Conservation (phyloP, 202 grass and related monocot genomes). For the Dendrocalamus latiflorus region DNA sequence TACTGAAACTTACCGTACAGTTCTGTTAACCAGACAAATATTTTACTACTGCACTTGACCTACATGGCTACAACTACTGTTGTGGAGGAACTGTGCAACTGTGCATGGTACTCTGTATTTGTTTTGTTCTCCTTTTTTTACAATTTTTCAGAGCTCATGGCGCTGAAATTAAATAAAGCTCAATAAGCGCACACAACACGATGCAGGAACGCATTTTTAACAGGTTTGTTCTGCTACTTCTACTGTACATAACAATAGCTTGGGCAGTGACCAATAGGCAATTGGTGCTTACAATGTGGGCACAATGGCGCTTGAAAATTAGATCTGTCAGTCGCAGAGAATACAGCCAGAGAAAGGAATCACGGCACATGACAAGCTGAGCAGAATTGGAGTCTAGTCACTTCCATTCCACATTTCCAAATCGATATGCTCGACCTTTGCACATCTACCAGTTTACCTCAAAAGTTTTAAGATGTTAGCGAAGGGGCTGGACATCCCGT, state of each 20-base stretch:
- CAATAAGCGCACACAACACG: too few relatives aligned
- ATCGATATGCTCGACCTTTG: background rate
- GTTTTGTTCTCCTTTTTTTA: background rate
- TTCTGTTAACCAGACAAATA: background rate
- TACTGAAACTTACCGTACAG: background rate
- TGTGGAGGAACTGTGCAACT: background rate
- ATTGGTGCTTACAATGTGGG: conserved; percentile 8
- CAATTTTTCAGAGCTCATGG: background rate
- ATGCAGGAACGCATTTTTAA: background rate
- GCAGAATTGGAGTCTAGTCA: background rate
- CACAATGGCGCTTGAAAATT: background rate
- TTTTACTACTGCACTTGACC: background rate
- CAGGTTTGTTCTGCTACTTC: background rate
- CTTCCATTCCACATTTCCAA: background rate
- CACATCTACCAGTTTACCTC: background rate
- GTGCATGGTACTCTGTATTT: background rate
- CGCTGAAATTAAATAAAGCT: too few relatives aligned
- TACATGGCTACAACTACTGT: background rate
- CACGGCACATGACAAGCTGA: background rate
- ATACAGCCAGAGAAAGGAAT: background rate
- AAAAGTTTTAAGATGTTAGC: background rate
- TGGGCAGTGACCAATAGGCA: background rate
- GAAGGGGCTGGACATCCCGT: background rate
- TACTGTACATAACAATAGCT: background rate
- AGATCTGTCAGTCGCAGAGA: background rate